Evolutionary conservation across 1,139 yeast genomes (phyloP).

Genomic region (Yamadazyma oceani): DNA sequence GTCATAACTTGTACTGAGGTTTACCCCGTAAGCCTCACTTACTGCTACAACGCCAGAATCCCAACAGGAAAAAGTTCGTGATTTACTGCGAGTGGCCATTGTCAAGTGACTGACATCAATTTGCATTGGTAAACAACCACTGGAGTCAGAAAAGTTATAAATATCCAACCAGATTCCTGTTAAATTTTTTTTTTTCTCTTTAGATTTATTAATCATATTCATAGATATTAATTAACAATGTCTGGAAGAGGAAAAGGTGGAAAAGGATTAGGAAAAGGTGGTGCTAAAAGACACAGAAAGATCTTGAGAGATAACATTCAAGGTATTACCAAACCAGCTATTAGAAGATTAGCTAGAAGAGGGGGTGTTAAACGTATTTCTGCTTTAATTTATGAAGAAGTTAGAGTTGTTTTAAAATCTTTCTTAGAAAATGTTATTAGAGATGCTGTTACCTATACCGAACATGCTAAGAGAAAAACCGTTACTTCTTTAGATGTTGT

Average conservation of each 20-base stretch:
- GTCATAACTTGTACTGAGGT: too few relatives aligned
- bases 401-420: conserved; percentile 93
- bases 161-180: conserved; percentile 6
- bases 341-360: conserved; percentile 99
- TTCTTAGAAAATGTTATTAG: conserved; percentile 97
- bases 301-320: conserved; percentile 98
- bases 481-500: conserved; percentile 24
- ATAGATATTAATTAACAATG: conserved; percentile 51
- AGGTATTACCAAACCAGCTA: conserved; percentile 99
- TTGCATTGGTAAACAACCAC: too few relatives aligned
- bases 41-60: too few relatives aligned
- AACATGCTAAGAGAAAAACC: conserved; percentile 99
- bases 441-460: conserved; percentile 99
- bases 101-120: too few relatives aligned
- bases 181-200: background rate
- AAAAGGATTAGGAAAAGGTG: conserved; percentile 98
- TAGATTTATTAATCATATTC: conserved; percentile 4
- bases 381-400: conserved; percentile 98
- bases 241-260: conserved; percentile 99
- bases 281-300: conserved; percentile 99
- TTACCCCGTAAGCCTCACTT: too few relatives aligned
- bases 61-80: too few relatives aligned
- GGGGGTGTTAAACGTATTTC: conserved; percentile 99
- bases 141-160: too few relatives aligned
- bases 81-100: too few relatives aligned